Conservation (phyloP, 2,329 filamentous ascomycete genomes). For the Phoma sp. region DNA sequence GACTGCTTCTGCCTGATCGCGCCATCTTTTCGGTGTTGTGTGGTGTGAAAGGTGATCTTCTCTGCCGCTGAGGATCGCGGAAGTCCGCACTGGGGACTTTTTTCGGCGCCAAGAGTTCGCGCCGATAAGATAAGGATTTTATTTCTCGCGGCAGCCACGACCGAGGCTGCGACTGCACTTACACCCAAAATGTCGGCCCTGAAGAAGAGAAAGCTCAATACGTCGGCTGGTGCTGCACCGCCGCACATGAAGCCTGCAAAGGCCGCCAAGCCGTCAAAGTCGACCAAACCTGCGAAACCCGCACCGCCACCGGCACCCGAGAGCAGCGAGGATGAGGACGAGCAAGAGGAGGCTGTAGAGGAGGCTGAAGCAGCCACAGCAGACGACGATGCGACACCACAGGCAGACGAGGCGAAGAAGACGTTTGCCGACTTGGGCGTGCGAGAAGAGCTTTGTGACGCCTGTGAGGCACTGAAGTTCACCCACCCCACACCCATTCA, state of each 20-base stretch:
- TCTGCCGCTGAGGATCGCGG: not conserved
- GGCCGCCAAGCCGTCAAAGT: constrained; percentile 24
- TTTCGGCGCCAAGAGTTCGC: constrained; percentile 23
- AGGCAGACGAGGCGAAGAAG: constrained; percentile 56
- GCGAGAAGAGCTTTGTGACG: constrained; percentile 86
- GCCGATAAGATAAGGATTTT: constrained; percentile 25
- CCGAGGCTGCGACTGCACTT: constrained; percentile 5
- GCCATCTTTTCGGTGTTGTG: constrained; percentile 36
- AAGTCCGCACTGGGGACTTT: constrained; percentile 21
- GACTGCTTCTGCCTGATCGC: constrained; percentile 34
- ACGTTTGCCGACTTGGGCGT: constrained; percentile 79
- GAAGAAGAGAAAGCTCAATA: constrained; percentile 54
- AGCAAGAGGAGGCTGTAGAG: constrained; percentile 21
- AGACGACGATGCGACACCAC: not conserved
- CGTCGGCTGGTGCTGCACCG: constrained; percentile 11
- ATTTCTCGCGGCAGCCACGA: not conserved
- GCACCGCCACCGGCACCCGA: constrained; percentile 32
- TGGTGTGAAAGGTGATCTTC: too few relatives aligned
- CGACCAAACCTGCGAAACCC: constrained; percentile 21
- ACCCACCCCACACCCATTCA: constrained; percentile 90
- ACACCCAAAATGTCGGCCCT: constrained; percentile 46
- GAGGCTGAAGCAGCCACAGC: too few relatives aligned
- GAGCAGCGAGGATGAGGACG: constrained; percentile 36
- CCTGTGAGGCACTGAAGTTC: constrained; percentile 82
- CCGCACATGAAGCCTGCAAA: constrained; percentile 9